Base-by-base conservation (phyloP, 257 asterid genomes). In the Mentha longifolia region DNA sequence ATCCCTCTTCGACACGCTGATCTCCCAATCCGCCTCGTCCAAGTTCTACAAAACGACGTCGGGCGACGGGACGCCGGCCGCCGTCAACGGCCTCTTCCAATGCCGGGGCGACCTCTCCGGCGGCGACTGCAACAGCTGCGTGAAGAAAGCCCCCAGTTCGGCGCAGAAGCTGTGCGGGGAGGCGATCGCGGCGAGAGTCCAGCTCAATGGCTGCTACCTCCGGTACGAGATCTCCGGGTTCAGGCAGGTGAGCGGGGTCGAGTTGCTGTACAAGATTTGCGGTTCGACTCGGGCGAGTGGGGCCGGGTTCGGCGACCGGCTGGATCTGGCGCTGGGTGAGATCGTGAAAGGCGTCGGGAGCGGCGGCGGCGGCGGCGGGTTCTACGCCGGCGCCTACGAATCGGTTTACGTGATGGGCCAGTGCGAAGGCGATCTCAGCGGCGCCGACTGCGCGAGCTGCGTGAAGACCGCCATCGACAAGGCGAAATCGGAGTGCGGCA, bases 91-190 rank as follows among this genome's bases (percentile, higher is more conserved):
- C 2, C 74, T 83, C 2, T 91, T 86, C 74, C 98, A 93, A 77
- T 93, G 98, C 85, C 61, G 98, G 22, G 96, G 92, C 54, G 98
- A 93, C 50, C 91, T 93, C 57, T 86, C 96, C 1, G 69, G 63
- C 65, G 20, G 60, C 6, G 87, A 81, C 61, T 93, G 97, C 83
- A 72, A 15, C 72, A 56, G 45, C 5, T 93, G 98, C 68, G 92
- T 91, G 5, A 5, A 54, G 22, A 76, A 58, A 50, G 50, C 83
- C n/a, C 82, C 90, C 0, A 49, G 62, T 63, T 17, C 82, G 69
- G 79, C 89, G 3, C 79, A 71, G 22, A 83, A 74, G 67, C 79
- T 89, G 0, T 91, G 97, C 58, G 95, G 91, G 1, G 68, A 80
- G 19, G 80, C 95, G 14, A 59, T 87, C 17, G 98, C 98, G 0